Base-by-base conservation (phyloP, 306 rosid species). In the Betula pendula region DNA sequence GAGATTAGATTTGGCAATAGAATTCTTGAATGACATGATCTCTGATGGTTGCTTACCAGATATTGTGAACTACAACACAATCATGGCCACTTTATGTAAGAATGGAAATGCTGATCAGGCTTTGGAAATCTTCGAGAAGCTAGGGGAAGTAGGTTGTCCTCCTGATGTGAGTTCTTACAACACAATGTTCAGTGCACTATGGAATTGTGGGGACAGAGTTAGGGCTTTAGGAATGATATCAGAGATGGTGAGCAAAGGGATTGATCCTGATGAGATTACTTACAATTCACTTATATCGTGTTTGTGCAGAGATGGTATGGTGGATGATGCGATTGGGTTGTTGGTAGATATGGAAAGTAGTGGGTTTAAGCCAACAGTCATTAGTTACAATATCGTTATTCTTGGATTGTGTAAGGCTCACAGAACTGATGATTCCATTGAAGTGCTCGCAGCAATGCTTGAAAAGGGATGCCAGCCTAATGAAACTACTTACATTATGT, bases 261-360 rank as follows among this genome's bases (percentile, higher is more conserved):
- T 90, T 49, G 88, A 80, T 35, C 93, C 98, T 5, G 97, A 94
- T 38, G 84, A 72, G 77, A 85, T 92, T 59, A 94, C 98, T 0
- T 94, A 94, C 44, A 90, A 90, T 72, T 87, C 93, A 2, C 95
- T 94, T 4, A 84, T 94, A 71, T 90, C 95, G 3, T 85, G 89
- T 59, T 87, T 94, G 89, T 94, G 98, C 83, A 88, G 98, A 82
- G 97, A 94, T 72, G 91, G 95, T 68, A 72, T 94, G 92, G 94
- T 92, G 72, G 80, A 88, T 59, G 87, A 89, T 88, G 98, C 97
- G 17, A 84, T 92, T 29, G 93, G 87, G 70, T 80, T 94, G 90
- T 80, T 92, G 77, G 81, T 84, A 68, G 96, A 90, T 80, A 89
- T 94, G 97, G 92, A 88, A 75, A 59, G 74, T 7, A 78, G 87